These are phyloP conservation scores for Penicillium aurantiogriseum DNA, from an alignment of 2,329 filamentous ascomycete genomes.

Conservation along the genomic window DNA sequence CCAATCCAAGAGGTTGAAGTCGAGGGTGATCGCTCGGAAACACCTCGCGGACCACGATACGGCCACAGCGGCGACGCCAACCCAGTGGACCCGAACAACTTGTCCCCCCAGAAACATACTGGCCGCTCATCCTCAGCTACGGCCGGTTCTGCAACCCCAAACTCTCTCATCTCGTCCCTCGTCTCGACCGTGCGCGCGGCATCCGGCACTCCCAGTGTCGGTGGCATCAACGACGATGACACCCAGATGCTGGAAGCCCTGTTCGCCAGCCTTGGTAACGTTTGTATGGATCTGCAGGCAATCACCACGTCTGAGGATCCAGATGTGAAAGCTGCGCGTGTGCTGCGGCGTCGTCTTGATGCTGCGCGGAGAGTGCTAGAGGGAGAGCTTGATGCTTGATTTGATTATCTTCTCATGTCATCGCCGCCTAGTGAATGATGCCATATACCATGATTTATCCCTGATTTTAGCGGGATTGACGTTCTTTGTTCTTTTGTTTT, in stretches of 20 bases:
- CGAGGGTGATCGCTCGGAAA: slow-evolving; percentile 20
- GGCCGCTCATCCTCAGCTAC: slow-evolving; percentile 28
- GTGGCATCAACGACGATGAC: slow-evolving; percentile 52
- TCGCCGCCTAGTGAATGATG: slow-evolving; percentile 5
- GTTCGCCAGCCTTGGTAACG: slow-evolving; percentile 49
- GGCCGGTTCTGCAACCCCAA: slow-evolving; percentile 32
- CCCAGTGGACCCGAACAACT: slow-evolving; percentile 9
- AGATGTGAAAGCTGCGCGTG: slow-evolving; percentile 56
- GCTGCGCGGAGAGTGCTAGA: slow-evolving; percentile 71
- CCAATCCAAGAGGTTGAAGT: slow-evolving; percentile 18
- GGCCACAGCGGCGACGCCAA: not conserved
- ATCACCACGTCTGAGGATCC: slow-evolving; percentile 52
- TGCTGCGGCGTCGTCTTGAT: slow-evolving; percentile 71
- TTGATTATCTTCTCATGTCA: slow-evolving; percentile 1
- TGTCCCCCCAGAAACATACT: slow-evolving; percentile 29
- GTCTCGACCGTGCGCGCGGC: slow-evolving; percentile 41
- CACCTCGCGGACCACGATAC: slow-evolving; percentile 23
- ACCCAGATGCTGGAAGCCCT: slow-evolving; percentile 57
- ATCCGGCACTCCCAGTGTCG: slow-evolving; percentile 23
- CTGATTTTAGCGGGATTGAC: not conserved
- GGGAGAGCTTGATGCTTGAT: slow-evolving; percentile 56
- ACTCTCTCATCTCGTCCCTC: slow-evolving; percentile 34
- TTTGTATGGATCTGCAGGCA: slow-evolving; percentile 52
- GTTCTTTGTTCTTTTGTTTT: slow-evolving; percentile 4
- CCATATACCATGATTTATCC: slow-evolving; percentile 5